Evolutionary conservation across 257 asterid genomes (phyloP).

Genomic region (Vinca minor): DNA sequence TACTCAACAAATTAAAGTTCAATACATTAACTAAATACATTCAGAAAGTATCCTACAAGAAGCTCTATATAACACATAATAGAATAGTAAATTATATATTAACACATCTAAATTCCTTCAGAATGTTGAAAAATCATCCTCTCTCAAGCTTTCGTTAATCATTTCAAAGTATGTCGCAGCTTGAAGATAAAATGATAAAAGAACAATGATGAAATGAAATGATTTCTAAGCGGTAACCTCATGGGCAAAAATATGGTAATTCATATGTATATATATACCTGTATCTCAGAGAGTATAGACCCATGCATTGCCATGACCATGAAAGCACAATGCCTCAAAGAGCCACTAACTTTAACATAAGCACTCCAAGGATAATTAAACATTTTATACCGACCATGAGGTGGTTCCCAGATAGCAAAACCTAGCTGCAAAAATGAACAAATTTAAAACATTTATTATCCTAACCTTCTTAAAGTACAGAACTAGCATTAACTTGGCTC

Average conservation of each 20-base stretch:
- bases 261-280: constrained; percentile 39
- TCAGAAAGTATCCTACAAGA: too few relatives aligned
- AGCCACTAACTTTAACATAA: constrained; percentile 86
- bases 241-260: not conserved
- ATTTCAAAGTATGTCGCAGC: not conserved
- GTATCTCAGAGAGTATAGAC: constrained; percentile 86
- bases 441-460: not conserved
- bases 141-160: too few relatives aligned
- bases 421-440: constrained; percentile 38
- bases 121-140: too few relatives aligned
- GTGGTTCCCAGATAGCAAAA: constrained; percentile 96
- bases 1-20: too few relatives aligned
- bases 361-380: constrained; percentile 80
- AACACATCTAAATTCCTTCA: too few relatives aligned
- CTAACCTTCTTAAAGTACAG: not conserved
- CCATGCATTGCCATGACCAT: constrained; percentile 99
- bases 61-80: too few relatives aligned
- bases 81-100: too few relatives aligned
- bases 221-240: not conserved
- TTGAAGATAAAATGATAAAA: not conserved
- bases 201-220: too few relatives aligned
- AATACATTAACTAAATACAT: too few relatives aligned
- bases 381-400: constrained; percentile 96
- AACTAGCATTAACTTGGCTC: not conserved
- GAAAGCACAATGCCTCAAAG: constrained; percentile 89